Evolutionary conservation across 2,329 filamentous ascomycete genomes (phyloP).

Genomic region (Trichoderma guizhouense): DNA sequence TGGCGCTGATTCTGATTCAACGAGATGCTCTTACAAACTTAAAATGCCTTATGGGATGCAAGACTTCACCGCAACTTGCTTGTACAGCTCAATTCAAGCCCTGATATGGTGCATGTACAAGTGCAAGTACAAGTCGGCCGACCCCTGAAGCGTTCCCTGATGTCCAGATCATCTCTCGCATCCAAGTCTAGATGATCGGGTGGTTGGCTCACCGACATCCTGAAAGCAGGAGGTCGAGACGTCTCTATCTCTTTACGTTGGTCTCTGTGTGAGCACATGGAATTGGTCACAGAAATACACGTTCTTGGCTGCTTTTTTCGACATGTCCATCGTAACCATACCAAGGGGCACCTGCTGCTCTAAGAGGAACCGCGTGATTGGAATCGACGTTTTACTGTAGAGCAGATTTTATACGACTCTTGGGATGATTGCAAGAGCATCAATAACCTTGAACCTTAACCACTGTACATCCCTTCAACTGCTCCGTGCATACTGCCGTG

Average conservation of each 20-base stretch:
- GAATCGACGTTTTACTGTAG: neutral
- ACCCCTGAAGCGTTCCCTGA: neutral
- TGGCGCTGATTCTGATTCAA: neutral
- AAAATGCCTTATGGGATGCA: neutral
- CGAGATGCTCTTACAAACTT: neutral
- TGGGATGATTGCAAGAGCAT: neutral
- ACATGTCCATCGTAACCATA: neutral
- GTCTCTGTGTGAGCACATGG: neutral
- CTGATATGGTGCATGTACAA: neutral
- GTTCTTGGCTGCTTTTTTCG: neutral
- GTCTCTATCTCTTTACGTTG: neutral
- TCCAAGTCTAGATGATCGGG: neutral
- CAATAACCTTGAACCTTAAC: neutral
- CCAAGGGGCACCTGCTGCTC: neutral
- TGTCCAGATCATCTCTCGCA: neutral
- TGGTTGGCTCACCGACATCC: neutral
- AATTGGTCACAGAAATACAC: neutral
- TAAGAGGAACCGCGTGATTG: neutral
- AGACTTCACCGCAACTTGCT: conserved; percentile 11
- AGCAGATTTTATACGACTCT: neutral
- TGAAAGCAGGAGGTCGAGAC: neutral
- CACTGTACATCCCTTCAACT: neutral
- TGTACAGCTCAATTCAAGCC: neutral
- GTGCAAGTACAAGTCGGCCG: neutral
- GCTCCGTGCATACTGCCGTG: neutral